These are phyloP conservation scores for Tuctoria greenei DNA, from an alignment of 176 grass and related monocot genomes.

Conservation along the genomic window DNA sequence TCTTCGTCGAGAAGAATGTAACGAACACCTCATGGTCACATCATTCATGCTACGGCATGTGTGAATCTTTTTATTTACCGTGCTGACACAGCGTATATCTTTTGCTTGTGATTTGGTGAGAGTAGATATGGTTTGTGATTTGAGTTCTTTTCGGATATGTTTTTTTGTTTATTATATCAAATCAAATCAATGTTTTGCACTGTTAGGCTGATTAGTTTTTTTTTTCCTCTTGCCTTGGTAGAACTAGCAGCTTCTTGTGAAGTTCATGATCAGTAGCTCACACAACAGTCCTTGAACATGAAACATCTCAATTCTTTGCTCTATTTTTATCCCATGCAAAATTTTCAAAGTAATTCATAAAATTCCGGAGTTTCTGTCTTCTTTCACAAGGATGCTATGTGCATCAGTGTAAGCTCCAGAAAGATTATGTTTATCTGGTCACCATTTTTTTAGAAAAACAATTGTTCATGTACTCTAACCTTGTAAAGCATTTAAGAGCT, in stretches of 20 bases:
- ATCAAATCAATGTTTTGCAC: constrained; percentile 36
- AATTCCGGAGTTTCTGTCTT: constrained; percentile 50
- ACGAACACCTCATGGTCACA: constrained; percentile 51
- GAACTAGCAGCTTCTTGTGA: not conserved
- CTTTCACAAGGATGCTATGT: constrained; percentile 34
- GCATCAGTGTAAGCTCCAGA: constrained; percentile 22
- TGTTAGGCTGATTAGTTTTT: constrained; percentile 18
- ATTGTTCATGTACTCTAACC: not conserved
- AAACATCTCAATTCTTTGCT: constrained; percentile 12
- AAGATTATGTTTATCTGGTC: constrained; percentile 38
- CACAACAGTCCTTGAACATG: constrained; percentile 21
- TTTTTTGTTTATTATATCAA: constrained; percentile 41
- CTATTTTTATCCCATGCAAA: not conserved
- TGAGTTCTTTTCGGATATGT: constrained; percentile 38
- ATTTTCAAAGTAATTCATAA: constrained; percentile 27
- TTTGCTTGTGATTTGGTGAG: constrained; percentile 53
- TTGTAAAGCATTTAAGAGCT: not conserved
- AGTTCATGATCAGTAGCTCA: constrained; percentile 1
- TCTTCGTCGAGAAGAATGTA: constrained; percentile 47
- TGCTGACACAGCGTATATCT: constrained; percentile 48
- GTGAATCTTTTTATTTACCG: constrained; percentile 40
- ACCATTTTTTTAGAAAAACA: not conserved
- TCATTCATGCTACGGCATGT: constrained; percentile 31
- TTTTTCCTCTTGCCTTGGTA: not conserved
- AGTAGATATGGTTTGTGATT: constrained; percentile 23